Evolutionary conservation across 768 basidiomycete species (phyloP).

Genomic region (Mycena haematopus): DNA sequence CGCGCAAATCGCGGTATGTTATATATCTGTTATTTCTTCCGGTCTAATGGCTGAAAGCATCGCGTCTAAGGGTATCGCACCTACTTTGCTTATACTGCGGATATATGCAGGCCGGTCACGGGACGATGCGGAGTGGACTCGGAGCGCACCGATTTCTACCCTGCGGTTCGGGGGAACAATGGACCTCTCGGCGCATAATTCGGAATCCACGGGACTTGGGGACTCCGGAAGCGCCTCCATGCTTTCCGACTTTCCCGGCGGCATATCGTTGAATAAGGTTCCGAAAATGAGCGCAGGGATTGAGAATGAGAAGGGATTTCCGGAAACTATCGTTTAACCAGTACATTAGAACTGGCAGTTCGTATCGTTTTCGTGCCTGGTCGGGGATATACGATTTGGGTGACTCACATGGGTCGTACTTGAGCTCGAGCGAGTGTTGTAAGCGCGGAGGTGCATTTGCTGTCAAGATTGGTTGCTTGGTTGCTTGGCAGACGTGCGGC

Average conservation of each 20-base stretch:
- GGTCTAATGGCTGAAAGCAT: not conserved
- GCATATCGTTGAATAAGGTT: too few relatives aligned
- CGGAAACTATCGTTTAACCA: too few relatives aligned
- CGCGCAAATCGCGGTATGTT: slow-evolving; percentile 23
- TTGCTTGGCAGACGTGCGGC: too few relatives aligned
- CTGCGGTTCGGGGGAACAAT: not conserved
- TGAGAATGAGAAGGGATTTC: too few relatives aligned
- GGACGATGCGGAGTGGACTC: not conserved
- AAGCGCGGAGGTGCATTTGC: too few relatives aligned
- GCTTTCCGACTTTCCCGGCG: not conserved
- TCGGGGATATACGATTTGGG: too few relatives aligned
- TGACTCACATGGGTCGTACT: too few relatives aligned
- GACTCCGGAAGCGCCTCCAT: not conserved
- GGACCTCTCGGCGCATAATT: not conserved
- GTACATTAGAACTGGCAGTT: too few relatives aligned
- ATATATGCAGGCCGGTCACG: not conserved
- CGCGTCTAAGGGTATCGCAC: slow-evolving; percentile 4
- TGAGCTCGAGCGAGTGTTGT: too few relatives aligned
- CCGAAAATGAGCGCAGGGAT: too few relatives aligned
- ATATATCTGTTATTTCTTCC: not conserved
- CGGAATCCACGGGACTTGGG: not conserved
- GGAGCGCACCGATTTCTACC: not conserved
- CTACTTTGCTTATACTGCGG: slow-evolving; percentile 6
- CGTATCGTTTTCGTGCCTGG: too few relatives aligned
- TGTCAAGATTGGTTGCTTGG: too few relatives aligned